Evolutionary conservation across 176 grass and related monocot species (phyloP).

Genomic region (Eremochloa ophiuroides): DNA sequence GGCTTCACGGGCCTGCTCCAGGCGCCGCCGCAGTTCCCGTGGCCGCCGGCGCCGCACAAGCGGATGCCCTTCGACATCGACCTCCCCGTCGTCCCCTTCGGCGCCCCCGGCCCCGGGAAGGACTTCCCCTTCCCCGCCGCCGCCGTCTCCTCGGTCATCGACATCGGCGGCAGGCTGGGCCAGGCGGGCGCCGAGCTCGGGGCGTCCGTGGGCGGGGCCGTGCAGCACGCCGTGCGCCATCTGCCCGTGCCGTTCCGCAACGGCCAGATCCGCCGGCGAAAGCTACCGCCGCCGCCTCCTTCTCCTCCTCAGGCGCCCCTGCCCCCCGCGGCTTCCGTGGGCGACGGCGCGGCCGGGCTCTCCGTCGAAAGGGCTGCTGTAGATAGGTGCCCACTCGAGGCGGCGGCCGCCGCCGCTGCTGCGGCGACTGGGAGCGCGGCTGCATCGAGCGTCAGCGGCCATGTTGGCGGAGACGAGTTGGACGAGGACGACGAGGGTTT

Average conservation of each 20-base stretch:
- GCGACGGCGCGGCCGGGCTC: background rate
- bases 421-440: constrained; percentile 32
- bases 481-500: constrained; percentile 67
- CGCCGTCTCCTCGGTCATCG: constrained; percentile 63
- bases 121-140: constrained; percentile 43
- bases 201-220: constrained; percentile 73
- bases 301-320: background rate
- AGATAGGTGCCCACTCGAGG: constrained; percentile 49
- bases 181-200: constrained; percentile 87
- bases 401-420: constrained; percentile 26
- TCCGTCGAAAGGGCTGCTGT: constrained; percentile 20
- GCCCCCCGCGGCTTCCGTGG: background rate
- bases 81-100: constrained; percentile 40
- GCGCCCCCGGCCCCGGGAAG: background rate
- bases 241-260: constrained; percentile 66
- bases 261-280: constrained; percentile 35
- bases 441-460: constrained; percentile 25
- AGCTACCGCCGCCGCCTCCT: background rate
- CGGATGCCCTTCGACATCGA: constrained; percentile 55
- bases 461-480: constrained; percentile 26
- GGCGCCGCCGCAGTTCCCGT: constrained; percentile 64
- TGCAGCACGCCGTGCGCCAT: constrained; percentile 81
- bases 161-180: constrained; percentile 85
- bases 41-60: constrained; percentile 62
- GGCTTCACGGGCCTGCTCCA: constrained; percentile 92